These are phyloP conservation scores for Xylariaceae sp. DNA, from an alignment of 2,329 filamentous ascomycete genomes.

Conservation along the genomic window DNA sequence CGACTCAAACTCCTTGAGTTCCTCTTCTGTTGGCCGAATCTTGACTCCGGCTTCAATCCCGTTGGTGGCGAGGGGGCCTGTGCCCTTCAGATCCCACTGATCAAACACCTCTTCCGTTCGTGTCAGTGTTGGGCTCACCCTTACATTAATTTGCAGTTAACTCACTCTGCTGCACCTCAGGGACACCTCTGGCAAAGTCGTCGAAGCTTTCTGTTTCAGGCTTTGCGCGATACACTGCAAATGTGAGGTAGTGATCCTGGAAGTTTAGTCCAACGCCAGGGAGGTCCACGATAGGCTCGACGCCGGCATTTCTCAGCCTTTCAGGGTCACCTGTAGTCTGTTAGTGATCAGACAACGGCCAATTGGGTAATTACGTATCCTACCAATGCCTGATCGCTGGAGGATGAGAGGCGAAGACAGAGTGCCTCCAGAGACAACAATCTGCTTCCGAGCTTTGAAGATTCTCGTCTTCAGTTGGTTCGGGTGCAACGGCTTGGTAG, in stretches of 20 bases:
- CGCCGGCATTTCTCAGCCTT: constrained; percentile 63
- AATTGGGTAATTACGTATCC: too few relatives aligned
- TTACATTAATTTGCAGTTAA: background rate
- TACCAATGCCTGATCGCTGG: constrained; percentile 65
- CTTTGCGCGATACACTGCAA: constrained; percentile 66
- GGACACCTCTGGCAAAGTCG: constrained; percentile 70
- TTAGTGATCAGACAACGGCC: too few relatives aligned
- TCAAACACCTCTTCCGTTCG: constrained; percentile 53
- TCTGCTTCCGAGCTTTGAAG: constrained; percentile 66
- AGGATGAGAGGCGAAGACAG: constrained; percentile 70
- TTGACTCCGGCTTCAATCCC: constrained; percentile 78
- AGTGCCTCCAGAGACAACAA: constrained; percentile 68
- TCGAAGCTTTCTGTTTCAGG: constrained; percentile 74
- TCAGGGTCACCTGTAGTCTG: constrained; percentile 53
- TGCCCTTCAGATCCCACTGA: constrained; percentile 75
- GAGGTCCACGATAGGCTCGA: constrained; percentile 64
- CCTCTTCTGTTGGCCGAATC: constrained; percentile 63
- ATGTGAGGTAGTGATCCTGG: constrained; percentile 71
- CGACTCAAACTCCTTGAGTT: constrained; percentile 61
- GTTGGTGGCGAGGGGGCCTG: constrained; percentile 70
- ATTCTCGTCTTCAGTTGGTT: constrained; percentile 45
- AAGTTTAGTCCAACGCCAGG: constrained; percentile 72
- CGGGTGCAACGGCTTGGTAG: constrained; percentile 62
- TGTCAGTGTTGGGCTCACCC: too few relatives aligned
- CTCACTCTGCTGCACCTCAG: constrained; percentile 61